Percentiles rank a stretch among this genome's conserved stretches.
These are phyloP conservation scores for Cadophora sp. DNA, from an alignment of 2,329 filamentous ascomycete species.

Conservation along the genomic window DNA sequence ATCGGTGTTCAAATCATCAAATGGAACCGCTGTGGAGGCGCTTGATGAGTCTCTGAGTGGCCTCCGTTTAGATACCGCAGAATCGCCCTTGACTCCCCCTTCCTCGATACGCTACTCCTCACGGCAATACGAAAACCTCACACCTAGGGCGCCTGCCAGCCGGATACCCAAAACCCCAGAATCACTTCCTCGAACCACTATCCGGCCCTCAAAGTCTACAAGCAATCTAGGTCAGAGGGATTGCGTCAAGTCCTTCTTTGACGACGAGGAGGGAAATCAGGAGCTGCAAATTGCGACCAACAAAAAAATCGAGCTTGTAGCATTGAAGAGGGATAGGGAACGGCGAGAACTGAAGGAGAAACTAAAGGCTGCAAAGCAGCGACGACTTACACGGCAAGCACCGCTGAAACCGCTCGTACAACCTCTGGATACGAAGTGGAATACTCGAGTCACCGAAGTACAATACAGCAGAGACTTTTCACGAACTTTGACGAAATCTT, in stretches of 20 bases:
- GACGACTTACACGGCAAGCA: constrained; percentile 36
- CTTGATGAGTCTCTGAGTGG: constrained; percentile 13
- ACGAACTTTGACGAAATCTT: constrained; percentile 52
- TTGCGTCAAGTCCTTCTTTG: constrained; percentile 17
- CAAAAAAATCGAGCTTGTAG: constrained; percentile 24
- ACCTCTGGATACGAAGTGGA: constrained; percentile 50
- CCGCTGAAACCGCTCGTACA: constrained; percentile 38
- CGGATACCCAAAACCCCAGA: constrained; percentile 23
- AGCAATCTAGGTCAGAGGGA: constrained; percentile 6
- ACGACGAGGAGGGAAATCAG: not conserved
- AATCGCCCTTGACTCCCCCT: not conserved
- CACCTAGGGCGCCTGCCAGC: not conserved
- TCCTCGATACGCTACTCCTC: not conserved
- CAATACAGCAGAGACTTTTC: constrained; percentile 43
- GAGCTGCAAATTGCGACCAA: constrained; percentile 19
- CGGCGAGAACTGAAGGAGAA: constrained; percentile 31
- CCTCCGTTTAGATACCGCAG: not conserved
- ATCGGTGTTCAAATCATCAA: not conserved
- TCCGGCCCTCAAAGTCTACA: constrained; percentile 7
- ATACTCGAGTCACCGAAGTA: constrained; percentile 43
- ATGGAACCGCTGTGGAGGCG: not conserved
- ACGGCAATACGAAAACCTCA: not conserved
- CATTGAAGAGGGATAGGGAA: constrained; percentile 24
- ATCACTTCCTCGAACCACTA: constrained; percentile 15
- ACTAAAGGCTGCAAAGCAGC: constrained; percentile 36